Evolutionary conservation across 2,329 filamentous ascomycete genomes (phyloP).

Genomic region (Helminthosporium solani): DNA sequence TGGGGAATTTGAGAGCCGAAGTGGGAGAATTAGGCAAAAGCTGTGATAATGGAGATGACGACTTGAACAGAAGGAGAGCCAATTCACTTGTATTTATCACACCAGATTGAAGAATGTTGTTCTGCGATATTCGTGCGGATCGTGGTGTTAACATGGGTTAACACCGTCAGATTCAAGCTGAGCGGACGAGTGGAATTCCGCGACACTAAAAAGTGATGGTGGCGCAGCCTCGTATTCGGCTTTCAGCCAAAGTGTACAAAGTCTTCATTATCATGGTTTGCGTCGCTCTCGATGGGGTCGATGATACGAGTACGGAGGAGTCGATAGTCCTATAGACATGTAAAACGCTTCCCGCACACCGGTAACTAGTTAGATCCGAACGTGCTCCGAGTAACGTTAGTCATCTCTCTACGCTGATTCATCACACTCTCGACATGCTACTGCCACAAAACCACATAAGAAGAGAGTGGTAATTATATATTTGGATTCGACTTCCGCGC

Average conservation of each 20-base stretch:
- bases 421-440: neutral
- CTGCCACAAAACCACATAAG: neutral
- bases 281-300: too few relatives aligned
- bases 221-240: neutral
- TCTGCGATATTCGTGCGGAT: neutral
- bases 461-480: too few relatives aligned
- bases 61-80: neutral
- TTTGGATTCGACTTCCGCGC: neutral
- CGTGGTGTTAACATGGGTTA: neutral
- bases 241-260: neutral
- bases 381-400: neutral
- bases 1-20: neutral
- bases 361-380: neutral
- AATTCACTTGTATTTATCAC: neutral
- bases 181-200: conserved; percentile 1
- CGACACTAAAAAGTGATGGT: neutral
- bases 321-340: too few relatives aligned
- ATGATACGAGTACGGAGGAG: too few relatives aligned
- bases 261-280: neutral
- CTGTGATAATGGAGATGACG: neutral
- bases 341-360: too few relatives aligned
- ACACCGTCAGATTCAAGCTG: neutral
- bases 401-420: neutral
- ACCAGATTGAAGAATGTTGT: neutral
- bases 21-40: neutral